A percentile compares a stretch with the other conserved stretches of the same genome.
phyloP scores from a whole-genome alignment of 2,329 filamentous ascomycete genomes.

The Leptographium radiaticola region DNA sequence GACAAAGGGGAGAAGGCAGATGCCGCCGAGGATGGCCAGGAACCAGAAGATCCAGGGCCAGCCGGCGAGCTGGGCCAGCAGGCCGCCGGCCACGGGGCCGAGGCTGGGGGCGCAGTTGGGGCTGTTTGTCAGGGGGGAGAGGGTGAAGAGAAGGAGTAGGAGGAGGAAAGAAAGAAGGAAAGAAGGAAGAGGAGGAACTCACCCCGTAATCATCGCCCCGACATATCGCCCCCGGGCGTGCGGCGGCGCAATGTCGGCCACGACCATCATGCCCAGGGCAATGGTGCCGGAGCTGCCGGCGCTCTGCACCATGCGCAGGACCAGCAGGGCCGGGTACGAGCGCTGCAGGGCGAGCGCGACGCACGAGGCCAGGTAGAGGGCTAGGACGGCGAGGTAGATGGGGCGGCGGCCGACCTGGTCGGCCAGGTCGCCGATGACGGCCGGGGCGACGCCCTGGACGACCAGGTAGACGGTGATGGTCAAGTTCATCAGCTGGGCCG shows the following conservation, averaged over 20 bases:
- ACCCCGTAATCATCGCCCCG: background rate
- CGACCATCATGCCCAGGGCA: background rate
- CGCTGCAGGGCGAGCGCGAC: background rate
- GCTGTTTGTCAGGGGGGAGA: too few species aligned
- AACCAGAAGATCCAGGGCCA: slow-evolving; percentile 28
- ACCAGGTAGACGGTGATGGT: background rate
- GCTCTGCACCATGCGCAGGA: background rate
- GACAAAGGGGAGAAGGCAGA: slow-evolving; percentile 10
- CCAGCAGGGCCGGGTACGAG: background rate
- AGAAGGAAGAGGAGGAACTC: background rate
- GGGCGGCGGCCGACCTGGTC: background rate
- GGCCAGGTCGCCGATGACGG: background rate
- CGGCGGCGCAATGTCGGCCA: background rate
- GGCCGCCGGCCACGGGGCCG: slow-evolving; percentile 22
- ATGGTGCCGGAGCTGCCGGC: background rate
- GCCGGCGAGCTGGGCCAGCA: slow-evolving; percentile 19
- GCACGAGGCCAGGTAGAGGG: background rate
- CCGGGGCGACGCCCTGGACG: background rate
- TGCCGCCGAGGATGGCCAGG: slow-evolving; percentile 19
- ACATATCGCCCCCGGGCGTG: background rate
- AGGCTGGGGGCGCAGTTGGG: slow-evolving; percentile 7
- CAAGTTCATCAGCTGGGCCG: background rate
- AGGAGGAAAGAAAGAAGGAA: too few species aligned
- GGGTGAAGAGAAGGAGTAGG: too few species aligned
- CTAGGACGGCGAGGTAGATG: background rate